phyloP scores from a whole-genome alignment of 2,329 filamentous ascomycete genomes.

The Clarireedia sp. region DNA sequence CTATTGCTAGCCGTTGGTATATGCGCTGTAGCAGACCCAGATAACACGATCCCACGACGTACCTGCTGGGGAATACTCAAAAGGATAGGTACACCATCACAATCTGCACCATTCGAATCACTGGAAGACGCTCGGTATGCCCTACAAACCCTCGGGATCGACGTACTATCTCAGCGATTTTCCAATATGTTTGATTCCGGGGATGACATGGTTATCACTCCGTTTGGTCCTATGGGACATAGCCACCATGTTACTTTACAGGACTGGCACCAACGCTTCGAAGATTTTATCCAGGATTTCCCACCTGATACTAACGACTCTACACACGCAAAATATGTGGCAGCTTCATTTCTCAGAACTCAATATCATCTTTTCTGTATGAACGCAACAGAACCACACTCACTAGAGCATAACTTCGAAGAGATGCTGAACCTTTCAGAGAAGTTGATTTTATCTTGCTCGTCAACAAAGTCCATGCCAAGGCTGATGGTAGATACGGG shows the following conservation, averaged over 20 bases:
- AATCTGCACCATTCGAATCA: constrained; percentile 34
- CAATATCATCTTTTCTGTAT: constrained; percentile 21
- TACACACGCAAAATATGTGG: constrained; percentile 15
- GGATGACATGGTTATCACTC: constrained; percentile 31
- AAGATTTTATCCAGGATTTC: constrained; percentile 10
- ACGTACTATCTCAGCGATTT: constrained; percentile 47
- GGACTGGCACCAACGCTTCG: constrained; percentile 17
- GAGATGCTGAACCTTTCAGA: constrained; percentile 21
- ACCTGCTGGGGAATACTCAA: constrained; percentile 19
- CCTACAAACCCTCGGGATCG: constrained; percentile 47
- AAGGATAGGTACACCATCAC: constrained; percentile 12
- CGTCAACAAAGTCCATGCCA: background rate
- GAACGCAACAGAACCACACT: constrained; percentile 12
- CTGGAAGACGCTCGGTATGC: constrained; percentile 48
- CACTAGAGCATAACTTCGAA: constrained; percentile 16
- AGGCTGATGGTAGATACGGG: constrained; percentile 13
- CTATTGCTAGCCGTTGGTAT: constrained; percentile 22
- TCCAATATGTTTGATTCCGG: constrained; percentile 5
- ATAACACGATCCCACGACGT: constrained; percentile 16
- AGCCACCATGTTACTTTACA: constrained; percentile 39
- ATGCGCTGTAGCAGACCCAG: constrained; percentile 23
- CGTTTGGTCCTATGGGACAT: constrained; percentile 43
- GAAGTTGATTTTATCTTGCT: background rate
- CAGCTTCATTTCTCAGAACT: constrained; percentile 37
- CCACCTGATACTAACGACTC: background rate